Evolutionary conservation across 2,329 filamentous ascomycete genomes (phyloP).

Genomic region (Periconia macrospinosa): DNA sequence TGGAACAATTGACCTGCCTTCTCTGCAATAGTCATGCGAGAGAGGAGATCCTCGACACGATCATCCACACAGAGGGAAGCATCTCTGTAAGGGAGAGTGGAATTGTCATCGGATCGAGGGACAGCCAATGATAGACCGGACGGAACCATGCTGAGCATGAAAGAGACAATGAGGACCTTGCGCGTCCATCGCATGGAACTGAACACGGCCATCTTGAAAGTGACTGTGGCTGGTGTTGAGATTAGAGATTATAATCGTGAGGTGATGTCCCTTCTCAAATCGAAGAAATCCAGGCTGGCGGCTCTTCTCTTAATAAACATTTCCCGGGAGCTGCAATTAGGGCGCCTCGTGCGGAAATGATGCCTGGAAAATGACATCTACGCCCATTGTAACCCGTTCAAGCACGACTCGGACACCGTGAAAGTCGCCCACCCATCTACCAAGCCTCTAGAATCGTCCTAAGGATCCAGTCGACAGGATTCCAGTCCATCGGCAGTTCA

Average conservation of each 20-base stretch:
- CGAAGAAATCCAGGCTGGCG: not conserved
- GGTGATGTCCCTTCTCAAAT: not conserved
- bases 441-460: not conserved
- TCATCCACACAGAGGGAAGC: conserved; percentile 47
- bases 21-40: conserved; percentile 52
- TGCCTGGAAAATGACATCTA: no score
- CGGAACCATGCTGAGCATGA: not conserved
- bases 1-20: conserved; percentile 56
- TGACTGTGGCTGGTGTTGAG: not conserved
- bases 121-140: not conserved
- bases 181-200: not conserved
- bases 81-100: conserved; percentile 38
- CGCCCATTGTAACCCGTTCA: not conserved
- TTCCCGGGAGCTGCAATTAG: not conserved
- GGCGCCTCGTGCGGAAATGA: no score
- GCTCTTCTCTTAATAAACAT: not conserved
- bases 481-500: not conserved
- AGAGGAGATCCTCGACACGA: conserved; percentile 50
- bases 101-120: conserved; percentile 1
- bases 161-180: not conserved
- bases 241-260: not conserved
- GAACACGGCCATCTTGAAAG: not conserved
- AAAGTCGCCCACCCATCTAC: not conserved
- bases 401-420: not conserved
- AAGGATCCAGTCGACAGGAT: not conserved